Base-by-base conservation (phyloP, 2,329 filamentous ascomycete genomes). In the Parastagonospora nodorum region DNA sequence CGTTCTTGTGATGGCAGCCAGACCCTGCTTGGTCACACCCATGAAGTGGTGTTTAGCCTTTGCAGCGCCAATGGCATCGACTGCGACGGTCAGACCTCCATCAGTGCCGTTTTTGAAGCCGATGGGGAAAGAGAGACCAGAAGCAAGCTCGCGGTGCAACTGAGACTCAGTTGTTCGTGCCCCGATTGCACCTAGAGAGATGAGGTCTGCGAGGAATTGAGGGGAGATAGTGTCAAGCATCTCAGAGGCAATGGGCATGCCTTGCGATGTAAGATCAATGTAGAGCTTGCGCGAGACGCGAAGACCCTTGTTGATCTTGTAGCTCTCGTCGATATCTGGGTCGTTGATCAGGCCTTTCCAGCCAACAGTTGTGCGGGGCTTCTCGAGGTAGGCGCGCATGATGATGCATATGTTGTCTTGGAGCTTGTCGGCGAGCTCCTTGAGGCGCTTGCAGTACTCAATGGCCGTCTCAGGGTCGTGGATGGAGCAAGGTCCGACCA, bases 311-410 rank as follows among this genome's bases (percentile, higher is more conserved):
- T 99, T 99, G 82, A 99, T 99, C 80, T 96, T 86, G 88, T 89
- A 99, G 71, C 88, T 94, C 74, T 94, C 88, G 76, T 99, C 91
- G 74, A 99, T 96, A 69, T 97, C 92, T 2, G 94, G 94, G 75
- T 99, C 94, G 78, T 99, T 99, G 83, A 99, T 97, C 75, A 99
- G 82, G 45, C 94, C 94, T 80, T 99, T 99, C 94, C 94, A 99
- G 72, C 94, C 94, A 42, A 99, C 92, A 0, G 94, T 99, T 42
- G 94, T 99, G 55, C 94, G 88, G 36, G 94, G 94, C 83, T 99
- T 99, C 82, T 99, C 94, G 44, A 99, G 88, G 84, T 99, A 99
- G 71, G 92, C 92, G 66, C 94, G 90, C 94, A 99, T 99, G 69
- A 99, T 87, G 74, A 99, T 89, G 74, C 87, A 87, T 40, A 99